phyloP scores from a whole-genome alignment of 768 basidiomycete genomes.

The Clitopilus hobsonii region DNA sequence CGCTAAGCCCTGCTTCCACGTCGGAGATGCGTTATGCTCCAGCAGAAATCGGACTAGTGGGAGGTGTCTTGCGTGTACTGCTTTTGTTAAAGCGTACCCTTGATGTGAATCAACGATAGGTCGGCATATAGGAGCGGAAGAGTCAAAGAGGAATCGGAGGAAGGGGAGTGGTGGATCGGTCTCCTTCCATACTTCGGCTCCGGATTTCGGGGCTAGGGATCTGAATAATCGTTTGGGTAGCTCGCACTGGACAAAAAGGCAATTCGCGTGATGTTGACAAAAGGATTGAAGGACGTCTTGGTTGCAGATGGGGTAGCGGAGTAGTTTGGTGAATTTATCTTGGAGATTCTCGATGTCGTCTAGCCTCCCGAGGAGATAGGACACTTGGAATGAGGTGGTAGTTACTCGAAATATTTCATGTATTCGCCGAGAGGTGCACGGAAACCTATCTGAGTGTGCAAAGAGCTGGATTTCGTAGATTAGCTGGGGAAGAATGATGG shows the following conservation, averaged over 20 bases:
- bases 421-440: slow-evolving; percentile 51
- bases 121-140: slow-evolving; percentile 26
- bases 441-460: slow-evolving; percentile 62
- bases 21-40: slow-evolving; percentile 66
- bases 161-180: slow-evolving; percentile 59
- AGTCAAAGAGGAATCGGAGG: slow-evolving; percentile 50
- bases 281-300: slow-evolving; percentile 42
- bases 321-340: slow-evolving; percentile 39
- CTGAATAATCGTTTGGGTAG: slow-evolving; percentile 70
- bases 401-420: slow-evolving; percentile 49
- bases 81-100: slow-evolving; percentile 80
- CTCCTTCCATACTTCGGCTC: slow-evolving; percentile 33
- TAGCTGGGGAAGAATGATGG: slow-evolving; percentile 43
- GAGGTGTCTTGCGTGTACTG: slow-evolving; percentile 60
- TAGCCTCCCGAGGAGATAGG: slow-evolving; percentile 50
- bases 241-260: slow-evolving; percentile 33
- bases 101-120: slow-evolving; percentile 62
- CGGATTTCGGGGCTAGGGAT: slow-evolving; percentile 29
- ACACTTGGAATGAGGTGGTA: slow-evolving; percentile 55
- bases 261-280: slow-evolving; percentile 31
- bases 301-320: slow-evolving; percentile 62
- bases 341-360: slow-evolving; percentile 9
- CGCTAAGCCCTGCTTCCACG: slow-evolving; percentile 54
- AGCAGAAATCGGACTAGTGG: slow-evolving; percentile 73
- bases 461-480: slow-evolving; percentile 73